Evolutionary conservation across 2,329 filamentous ascomycete species (phyloP), one percentile per base, ranked within the genome.

Genomic region (Seiridium cupressi): DNA sequence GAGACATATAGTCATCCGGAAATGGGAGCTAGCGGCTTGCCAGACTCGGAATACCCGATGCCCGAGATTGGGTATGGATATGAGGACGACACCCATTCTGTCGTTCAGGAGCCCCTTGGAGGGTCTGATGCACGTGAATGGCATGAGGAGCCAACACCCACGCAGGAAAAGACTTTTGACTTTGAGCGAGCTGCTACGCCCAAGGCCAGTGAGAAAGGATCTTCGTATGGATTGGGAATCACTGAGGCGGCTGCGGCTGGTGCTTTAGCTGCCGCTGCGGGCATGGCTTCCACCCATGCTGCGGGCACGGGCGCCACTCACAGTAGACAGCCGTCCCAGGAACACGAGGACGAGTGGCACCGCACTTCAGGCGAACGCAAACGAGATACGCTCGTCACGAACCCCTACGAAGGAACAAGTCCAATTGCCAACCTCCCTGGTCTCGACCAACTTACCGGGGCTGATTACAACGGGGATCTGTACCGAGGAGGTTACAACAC

Each of bases 31-130:
- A 92, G 83, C 70, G 89, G 88, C 51, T 72, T 93, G 62, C 92
- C 92, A 3, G 83, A 89, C 64, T 76, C 84, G 42, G 77, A 88
- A 60, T 81, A 93, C 66, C 89, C 90, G 4, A 85, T 93, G 79
- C 91, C 90, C 0, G 92, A 93, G 69, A 87, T 91, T 68, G 92
- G 89, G 3, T 89, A 91, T 65, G 40, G 42, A 26, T 78, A 75
- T 55, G 77, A 81, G 60, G 79, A 83, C 9, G 83, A 86, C 51
- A 96, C 93, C 18, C 92, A 92, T 3, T 97, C 93, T 0, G 82
- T 93, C 55, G 87, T 96, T 46, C 85, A 93, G 65, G 92, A 90
- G 18, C 89, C 88, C 1, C 84, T 90, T 55, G 88, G 86, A 55
- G 86, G 84, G 36, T 66, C 66, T 2, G 69, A 74, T 7, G 64